Base-by-base conservation (phyloP, 2,329 filamentous ascomycete species). In the Penicillium sp. region DNA sequence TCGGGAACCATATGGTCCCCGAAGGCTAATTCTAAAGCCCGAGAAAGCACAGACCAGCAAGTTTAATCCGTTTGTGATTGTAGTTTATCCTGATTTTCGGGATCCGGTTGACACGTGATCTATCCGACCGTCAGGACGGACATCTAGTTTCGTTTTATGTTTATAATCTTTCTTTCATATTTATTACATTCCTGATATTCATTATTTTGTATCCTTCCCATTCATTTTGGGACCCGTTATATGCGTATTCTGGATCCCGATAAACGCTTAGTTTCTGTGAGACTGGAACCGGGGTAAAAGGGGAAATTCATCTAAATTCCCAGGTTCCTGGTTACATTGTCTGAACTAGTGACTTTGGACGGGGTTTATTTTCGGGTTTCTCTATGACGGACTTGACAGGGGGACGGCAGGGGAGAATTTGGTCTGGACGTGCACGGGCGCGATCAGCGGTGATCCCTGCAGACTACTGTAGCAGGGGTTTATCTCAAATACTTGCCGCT, bases 401-500 rank as follows among this genome's bases (percentile, higher is more conserved):
- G 42, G 23, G 29, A 47, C 25, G 37, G 44, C 51, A 51, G 37
- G 35, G 47, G 35, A 49, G 46, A 46, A 49, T 53, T 51, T 40
- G 50, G 59, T 57, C 44, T 61, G 20, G 52, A 50, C 53, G 55
- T 61, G 62, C 63, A 65, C 59, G 58, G 53, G 50, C 55, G 54
- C 51, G 61, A 62, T 66, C 66, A 65, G 58, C 63, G 65, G n/a
- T 56, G 56, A 67, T 65, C 65, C 64, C 56, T 65, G 63, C 56
- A 60, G 53, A 49, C 18, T 47, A n/a, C n/a, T n/a, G n/a, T n/a
- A 47, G 67, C 68, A 63, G 64, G 68, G 67, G 65, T 68, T 41
- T 57, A 71, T 71, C 65, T 70, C 69, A 72, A 72, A 72, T 70
- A 69, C 64, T 64, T 67, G 23, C 63, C 50, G 57, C 56, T 43